phyloP scores from a whole-genome alignment of 2,329 filamentous ascomycete genomes.

The Botrytis deweyae region DNA sequence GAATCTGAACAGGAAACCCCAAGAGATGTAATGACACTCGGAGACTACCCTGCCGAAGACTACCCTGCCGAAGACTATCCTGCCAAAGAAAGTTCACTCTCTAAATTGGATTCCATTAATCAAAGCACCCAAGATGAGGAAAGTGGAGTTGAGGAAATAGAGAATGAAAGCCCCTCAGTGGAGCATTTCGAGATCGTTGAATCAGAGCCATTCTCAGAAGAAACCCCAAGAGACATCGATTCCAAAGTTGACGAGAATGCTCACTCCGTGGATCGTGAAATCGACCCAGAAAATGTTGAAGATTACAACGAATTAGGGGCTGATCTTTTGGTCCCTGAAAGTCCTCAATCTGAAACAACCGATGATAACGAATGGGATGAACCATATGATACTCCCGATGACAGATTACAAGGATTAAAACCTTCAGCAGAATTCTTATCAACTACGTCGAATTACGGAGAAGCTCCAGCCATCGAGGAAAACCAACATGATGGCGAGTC shows the following conservation, averaged over 20 bases:
- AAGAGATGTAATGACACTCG: no score
- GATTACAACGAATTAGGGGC: background rate
- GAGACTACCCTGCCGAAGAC: background rate
- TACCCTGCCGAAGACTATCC: background rate
- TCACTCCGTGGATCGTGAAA: background rate
- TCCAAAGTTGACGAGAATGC: background rate
- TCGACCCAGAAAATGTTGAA: accelerated
- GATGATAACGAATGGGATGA: background rate
- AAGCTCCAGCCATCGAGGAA: background rate
- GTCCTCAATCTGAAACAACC: background rate
- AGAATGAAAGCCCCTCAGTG: background rate
- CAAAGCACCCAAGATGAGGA: background rate
- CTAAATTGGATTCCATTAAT: accelerated
- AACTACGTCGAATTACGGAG: background rate
- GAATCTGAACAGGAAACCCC: no score
- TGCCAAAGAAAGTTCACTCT: no score
- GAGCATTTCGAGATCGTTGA: background rate
- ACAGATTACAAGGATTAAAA: background rate
- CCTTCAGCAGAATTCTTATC: background rate
- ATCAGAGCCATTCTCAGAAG: background rate
- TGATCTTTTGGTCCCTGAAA: background rate
- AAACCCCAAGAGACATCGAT: background rate
- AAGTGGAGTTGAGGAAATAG: background rate
- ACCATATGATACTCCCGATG: background rate
- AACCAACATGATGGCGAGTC: background rate